These are phyloP conservation scores for Talaromyces wortmannii DNA, from an alignment of 495 filamentous ascomycete genomes.

Conservation along the genomic window DNA sequence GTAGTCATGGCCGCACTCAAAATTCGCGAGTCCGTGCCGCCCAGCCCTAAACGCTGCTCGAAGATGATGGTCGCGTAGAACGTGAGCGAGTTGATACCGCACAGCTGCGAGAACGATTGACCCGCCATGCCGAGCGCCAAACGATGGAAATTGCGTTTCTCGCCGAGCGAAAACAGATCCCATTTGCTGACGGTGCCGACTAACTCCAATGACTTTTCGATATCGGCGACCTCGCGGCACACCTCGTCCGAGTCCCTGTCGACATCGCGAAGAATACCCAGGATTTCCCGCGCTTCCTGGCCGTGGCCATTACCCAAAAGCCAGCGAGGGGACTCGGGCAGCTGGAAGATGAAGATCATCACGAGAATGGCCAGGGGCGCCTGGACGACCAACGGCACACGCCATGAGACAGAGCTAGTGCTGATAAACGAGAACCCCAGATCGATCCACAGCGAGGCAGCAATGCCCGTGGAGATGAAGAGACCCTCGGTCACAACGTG, in stretches of 20 bases:
- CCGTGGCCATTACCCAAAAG: conserved; percentile 47
- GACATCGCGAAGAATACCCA: conserved; percentile 19
- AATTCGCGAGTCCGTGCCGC: conserved; percentile 75
- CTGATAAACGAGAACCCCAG: conserved; percentile 48
- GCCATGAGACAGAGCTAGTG: conserved; percentile 47
- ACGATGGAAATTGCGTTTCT: conserved; percentile 16
- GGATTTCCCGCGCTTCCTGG: conserved; percentile 37
- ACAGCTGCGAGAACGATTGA: conserved; percentile 48
- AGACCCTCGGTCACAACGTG: conserved; percentile 62
- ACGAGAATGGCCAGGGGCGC: conserved; percentile 55
- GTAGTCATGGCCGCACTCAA: conserved; percentile 71
- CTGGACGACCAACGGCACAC: conserved; percentile 61
- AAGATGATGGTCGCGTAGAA: conserved; percentile 57
- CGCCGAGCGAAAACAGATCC: conserved; percentile 15
- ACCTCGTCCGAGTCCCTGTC: conserved; percentile 17
- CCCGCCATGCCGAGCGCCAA: conserved; percentile 20
- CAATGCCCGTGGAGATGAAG: conserved; percentile 58
- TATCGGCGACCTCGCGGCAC: conserved; percentile 19
- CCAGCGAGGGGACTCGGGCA: conserved; percentile 58
- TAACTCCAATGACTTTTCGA: conserved; percentile 27
- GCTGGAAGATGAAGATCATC: conserved; percentile 48
- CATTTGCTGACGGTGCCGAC: conserved; percentile 15
- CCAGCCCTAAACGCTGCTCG: conserved; percentile 48
- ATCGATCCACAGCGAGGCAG: conserved; percentile 64
- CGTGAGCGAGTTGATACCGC: conserved; percentile 53